Evolutionary conservation across 495 filamentous ascomycete species (phyloP), one percentile per base, ranked within the genome.

Genomic region (Penicillium paxilli): DNA sequence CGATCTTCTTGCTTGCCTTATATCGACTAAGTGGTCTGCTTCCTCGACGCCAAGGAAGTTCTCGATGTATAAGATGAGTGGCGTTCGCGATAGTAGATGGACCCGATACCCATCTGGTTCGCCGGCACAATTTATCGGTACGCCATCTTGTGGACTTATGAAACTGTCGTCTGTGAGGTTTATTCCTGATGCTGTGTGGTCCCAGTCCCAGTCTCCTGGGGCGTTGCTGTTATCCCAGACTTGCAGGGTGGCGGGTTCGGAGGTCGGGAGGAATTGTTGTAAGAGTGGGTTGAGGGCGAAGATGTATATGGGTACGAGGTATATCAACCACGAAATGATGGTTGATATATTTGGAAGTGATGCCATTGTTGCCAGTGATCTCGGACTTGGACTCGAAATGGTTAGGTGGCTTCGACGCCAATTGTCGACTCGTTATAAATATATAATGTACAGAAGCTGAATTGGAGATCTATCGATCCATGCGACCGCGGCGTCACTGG

Each of bases 61-160:
- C 64, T 81, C 74, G 45, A 85, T 74, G 60, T 85, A 85, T 6
- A 84, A 70, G 23, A 85, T 66, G 48, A 85, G 57, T 4, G 82
- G 82, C 11, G 80, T 69, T 14, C 68, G 66, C 8, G 72, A 77
- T 10, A 86, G 67, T 2, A 84, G 63, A 44, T 76, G 74, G 24
- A 71, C 60, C 11, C 52, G 54, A 58, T 77, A 78, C 0, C 54
- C 60, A 3, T 69, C 64, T 0, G 57, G 62, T 9, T 51, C 54
- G 32, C 51, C 51, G 24, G 67, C 60, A 28, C 74, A 78, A 25
- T 54, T 53, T 8, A 52, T 35, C 1, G 62, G 61, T 4, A 59
- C 60, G 7, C 55, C 62, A 57, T 72, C 67, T 14, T 72, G 65
- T 5, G 59, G 63, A 42, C 67, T 67, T 14, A 69, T 59, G 37